phyloP scores from a whole-genome alignment of 495 filamentous ascomycete genomes.

The Rhypophila decipiens region DNA sequence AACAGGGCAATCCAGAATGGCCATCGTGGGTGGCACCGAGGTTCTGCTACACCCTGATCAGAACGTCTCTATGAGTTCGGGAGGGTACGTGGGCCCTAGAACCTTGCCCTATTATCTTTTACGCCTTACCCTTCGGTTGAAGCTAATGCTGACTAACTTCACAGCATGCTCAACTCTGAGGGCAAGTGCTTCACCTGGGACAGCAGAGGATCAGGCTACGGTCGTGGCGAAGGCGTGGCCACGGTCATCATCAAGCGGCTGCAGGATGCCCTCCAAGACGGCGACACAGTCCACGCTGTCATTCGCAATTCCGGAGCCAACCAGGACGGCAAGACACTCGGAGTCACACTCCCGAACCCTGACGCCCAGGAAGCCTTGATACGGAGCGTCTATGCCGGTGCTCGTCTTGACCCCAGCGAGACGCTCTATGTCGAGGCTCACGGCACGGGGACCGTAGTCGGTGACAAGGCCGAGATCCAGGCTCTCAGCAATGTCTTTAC shows the following conservation, averaged over 20 bases:
- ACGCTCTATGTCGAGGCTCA: conserved; percentile 34
- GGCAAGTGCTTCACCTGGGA: conserved; percentile 51
- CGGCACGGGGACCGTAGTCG: conserved; percentile 17
- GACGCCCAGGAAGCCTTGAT: conserved; percentile 47
- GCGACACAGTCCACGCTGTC: conserved; percentile 50
- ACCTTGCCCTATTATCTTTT: too few relatives aligned
- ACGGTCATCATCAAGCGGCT: conserved; percentile 50
- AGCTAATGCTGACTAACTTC: too few relatives aligned
- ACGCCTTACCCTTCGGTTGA: too few relatives aligned
- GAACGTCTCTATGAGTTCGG: too few relatives aligned
- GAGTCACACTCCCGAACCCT: conserved; percentile 45
- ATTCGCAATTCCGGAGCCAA: conserved; percentile 50
- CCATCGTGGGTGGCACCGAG: too few relatives aligned
- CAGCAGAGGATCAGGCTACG: conserved; percentile 53
- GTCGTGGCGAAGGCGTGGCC: conserved; percentile 52
- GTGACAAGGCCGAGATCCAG: conserved; percentile 15
- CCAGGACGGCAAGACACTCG: conserved; percentile 44
- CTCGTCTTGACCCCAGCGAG: conserved; percentile 26
- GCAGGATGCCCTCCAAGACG: conserved; percentile 37
- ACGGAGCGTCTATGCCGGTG: conserved; percentile 34
- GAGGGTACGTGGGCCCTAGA: too few relatives aligned
- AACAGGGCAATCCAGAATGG: too few relatives aligned
- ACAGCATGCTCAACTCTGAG: conserved; percentile 23
- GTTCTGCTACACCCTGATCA: too few relatives aligned
- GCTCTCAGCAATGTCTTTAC: conserved; percentile 39